These are phyloP conservation scores for Trypethelium eluteriae DNA, from an alignment of 495 filamentous ascomycete genomes.

Conservation along the genomic window DNA sequence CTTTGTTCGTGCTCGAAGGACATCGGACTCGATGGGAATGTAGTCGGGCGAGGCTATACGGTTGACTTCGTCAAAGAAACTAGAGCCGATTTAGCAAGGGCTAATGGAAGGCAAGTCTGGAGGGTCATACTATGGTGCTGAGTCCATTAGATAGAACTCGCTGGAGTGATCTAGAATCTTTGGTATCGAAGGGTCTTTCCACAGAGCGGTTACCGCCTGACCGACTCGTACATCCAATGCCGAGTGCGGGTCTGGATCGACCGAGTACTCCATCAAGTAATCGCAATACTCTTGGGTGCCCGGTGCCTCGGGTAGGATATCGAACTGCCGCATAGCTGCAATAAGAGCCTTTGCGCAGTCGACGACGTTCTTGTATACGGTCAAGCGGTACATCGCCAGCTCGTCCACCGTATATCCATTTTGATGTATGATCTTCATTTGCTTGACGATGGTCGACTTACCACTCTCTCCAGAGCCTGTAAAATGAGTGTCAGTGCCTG, in stretches of 20 bases:
- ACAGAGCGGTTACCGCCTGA: conserved; percentile 73
- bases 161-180: conserved; percentile 85
- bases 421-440: conserved; percentile 99
- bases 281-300: conserved; percentile 66
- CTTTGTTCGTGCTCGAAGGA: conserved; percentile 90
- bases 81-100: conserved; percentile 33
- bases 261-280: conserved; percentile 76
- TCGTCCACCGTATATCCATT: conserved; percentile 93
- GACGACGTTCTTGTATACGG: conserved; percentile 94
- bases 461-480: conserved; percentile 95
- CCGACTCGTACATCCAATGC: conserved; percentile 71
- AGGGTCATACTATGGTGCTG: conserved; percentile 82
- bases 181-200: conserved; percentile 81
- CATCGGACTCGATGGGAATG: conserved; percentile 84
- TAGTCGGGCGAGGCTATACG: conserved; percentile 82
- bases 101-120: not conserved
- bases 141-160: conserved; percentile 99
- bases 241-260: conserved; percentile 81
- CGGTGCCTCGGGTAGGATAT: conserved; percentile 63
- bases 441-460: conserved; percentile 98
- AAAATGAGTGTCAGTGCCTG: conserved; percentile 20
- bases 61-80: conserved; percentile 89
- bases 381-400: conserved; percentile 82
- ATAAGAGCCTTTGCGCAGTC: conserved; percentile 94
- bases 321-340: conserved; percentile 78